These are phyloP conservation scores for Plasmodium berghei DNA, from an alignment of 169 alveolate species.

Conservation along the genomic window DNA sequence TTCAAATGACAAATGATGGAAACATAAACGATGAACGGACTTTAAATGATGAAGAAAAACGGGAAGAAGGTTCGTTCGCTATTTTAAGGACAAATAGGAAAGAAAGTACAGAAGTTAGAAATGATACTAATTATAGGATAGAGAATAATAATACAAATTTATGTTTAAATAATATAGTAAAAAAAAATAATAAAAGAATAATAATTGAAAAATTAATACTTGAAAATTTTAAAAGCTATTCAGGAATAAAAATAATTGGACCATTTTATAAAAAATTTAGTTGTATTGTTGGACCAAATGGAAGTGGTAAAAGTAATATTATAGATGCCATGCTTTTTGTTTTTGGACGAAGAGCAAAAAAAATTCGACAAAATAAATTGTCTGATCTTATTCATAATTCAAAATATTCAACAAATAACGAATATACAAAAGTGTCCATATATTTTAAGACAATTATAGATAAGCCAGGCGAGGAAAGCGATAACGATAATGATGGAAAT, in stretches of 20 bases:
- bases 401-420: conserved; percentile 85
- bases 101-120: too few species aligned
- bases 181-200: conserved; percentile 78
- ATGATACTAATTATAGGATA: too few species aligned
- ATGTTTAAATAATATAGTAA: background rate
- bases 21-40: too few species aligned
- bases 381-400: conserved; percentile 96
- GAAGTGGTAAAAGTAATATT: conserved; percentile 99
- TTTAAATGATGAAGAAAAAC: too few species aligned
- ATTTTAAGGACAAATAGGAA: too few species aligned
- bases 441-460: conserved; percentile 92
- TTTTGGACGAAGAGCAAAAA: conserved; percentile 97
- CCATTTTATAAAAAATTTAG: conserved; percentile 95
- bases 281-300: conserved; percentile 98
- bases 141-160: too few species aligned
- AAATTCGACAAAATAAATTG: conserved; percentile 96
- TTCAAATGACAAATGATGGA: too few species aligned
- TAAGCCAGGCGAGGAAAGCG: conserved; percentile 35
- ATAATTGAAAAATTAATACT: conserved; percentile 92
- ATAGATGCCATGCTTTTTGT: conserved; percentile 99
- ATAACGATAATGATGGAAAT: background rate
- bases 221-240: conserved; percentile 96
- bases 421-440: conserved; percentile 93
- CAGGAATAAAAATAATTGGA: conserved; percentile 94
- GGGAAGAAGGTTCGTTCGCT: too few species aligned